Evolutionary conservation across 2,329 filamentous ascomycete species (phyloP), one percentile per base, ranked within the genome.

Genomic region (Dothideomycetidae sp.): DNA sequence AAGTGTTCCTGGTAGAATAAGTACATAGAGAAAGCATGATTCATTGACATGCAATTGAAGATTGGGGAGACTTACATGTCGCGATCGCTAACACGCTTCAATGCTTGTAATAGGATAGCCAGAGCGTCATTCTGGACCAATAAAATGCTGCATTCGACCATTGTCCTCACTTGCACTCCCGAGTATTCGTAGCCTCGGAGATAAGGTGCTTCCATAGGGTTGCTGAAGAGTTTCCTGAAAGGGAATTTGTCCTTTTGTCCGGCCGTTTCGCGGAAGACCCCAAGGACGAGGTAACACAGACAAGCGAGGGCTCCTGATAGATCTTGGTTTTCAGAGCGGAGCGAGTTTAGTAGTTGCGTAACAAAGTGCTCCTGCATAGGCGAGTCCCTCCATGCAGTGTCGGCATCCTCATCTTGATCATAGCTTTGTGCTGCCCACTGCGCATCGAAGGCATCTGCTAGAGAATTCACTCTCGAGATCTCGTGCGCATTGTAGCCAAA

Each of bases 401-500:
- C 59, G 30, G 62, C 58, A 11, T 63, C 54, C 35, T 63, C 55
- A 23, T 60, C 41, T 49, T 53, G 42, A 48, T 53, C 28, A 48
- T 40, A 40, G 52, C 32, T 46, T 53, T 50, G 52, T 41, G 54
- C 57, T 48, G 52, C 55, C 82, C 82, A 93, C 52, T 78, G 72
- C 53, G 74, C 72, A 45, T 85, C 73, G 52, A 93, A 96, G 2
- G 78, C 75, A 26, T 74, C 68, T 52, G 82, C 81, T 13, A 81
- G 78, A 37, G 77, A 73, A 37, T 81, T 71, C 33, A 94, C 66
- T 50, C 86, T 78, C 32, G 78, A 70, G 61, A 82, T 81, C 54
- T 96, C 86, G 58, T 81, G 81, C 44, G 84, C 77, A 49, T 81
- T 80, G 59, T 96, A 94, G 37, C 79, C 76, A 59, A 98, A 98